Evolutionary conservation across 129 eudicot genomes (phyloP).

Genomic region (Saussurea involucrata): DNA sequence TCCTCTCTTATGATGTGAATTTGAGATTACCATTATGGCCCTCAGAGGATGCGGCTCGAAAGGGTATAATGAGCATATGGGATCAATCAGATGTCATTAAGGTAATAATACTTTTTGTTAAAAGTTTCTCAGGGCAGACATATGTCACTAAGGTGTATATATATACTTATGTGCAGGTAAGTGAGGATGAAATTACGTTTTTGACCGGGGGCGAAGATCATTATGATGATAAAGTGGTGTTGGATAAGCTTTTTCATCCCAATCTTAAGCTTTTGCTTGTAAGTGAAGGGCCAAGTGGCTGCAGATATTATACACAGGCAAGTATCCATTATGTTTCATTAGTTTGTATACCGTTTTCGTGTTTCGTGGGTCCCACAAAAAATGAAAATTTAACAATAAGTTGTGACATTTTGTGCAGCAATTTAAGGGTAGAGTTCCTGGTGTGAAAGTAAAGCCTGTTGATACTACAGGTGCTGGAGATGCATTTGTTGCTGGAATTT

Average conservation of each 20-base stretch:
- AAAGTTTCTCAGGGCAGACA: neutral
- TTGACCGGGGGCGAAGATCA: conserved; percentile 44
- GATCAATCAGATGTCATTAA: conserved; percentile 61
- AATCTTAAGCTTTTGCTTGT: conserved; percentile 61
- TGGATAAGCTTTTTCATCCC: conserved; percentile 49
- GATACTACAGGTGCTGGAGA: conserved; percentile 51
- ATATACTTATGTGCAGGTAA: conserved; percentile 23
- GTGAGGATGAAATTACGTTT: conserved; percentile 58
- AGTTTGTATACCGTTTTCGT: neutral
- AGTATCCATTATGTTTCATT: conserved; percentile 1
- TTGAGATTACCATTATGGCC: conserved; percentile 64
- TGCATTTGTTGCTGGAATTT: conserved; percentile 52
- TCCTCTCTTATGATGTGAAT: conserved; percentile 64
- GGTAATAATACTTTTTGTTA: conserved; percentile 24
- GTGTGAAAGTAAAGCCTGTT: conserved; percentile 32
- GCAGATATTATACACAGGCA: conserved; percentile 62
- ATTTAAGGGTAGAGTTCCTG: conserved; percentile 43
- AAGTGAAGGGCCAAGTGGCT: conserved; percentile 56
- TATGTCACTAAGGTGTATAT: neutral
- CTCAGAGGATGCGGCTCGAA: conserved; percentile 50
- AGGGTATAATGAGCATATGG: conserved; percentile 66
- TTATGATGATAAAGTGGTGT: conserved; percentile 40
- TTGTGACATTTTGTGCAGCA: conserved; percentile 19
- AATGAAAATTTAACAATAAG: neutral
- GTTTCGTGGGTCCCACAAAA: neutral